phyloP scores from a whole-genome alignment of 2,329 filamentous ascomycete species.

The Dothidotthia symphoricarpi region DNA sequence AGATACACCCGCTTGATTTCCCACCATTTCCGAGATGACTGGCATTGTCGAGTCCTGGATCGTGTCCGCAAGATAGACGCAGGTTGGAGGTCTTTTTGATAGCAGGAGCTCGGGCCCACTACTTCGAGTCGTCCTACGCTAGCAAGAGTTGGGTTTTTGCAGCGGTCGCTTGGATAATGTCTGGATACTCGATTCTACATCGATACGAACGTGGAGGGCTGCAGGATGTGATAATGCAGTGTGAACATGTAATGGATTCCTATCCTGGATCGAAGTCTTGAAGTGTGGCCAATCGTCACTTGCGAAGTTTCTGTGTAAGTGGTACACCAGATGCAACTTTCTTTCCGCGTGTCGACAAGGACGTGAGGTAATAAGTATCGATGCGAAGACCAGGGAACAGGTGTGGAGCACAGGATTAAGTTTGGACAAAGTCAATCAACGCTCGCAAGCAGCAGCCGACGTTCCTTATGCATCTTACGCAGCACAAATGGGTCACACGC shows the following conservation, averaged over 20 bases:
- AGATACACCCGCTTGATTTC: slow-evolving; percentile 27
- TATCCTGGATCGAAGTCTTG: slow-evolving; percentile 20
- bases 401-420: slow-evolving; percentile 8
- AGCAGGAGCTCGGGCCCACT: slow-evolving; percentile 33
- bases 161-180: slow-evolving; percentile 24
- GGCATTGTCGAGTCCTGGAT: slow-evolving; percentile 31
- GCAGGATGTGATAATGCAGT: slow-evolving; percentile 33
- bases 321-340: slow-evolving; percentile 25
- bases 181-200: slow-evolving; percentile 33
- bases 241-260: slow-evolving; percentile 28
- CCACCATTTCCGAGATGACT: slow-evolving; percentile 32
- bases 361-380: slow-evolving; percentile 6
- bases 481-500: slow-evolving; percentile 31
- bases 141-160: slow-evolving; percentile 9
- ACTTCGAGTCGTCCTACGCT: slow-evolving; percentile 18
- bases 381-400: neutral
- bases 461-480: slow-evolving; percentile 34
- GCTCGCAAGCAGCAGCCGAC: slow-evolving; percentile 30
- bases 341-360: slow-evolving; percentile 11
- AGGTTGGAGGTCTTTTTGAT: slow-evolving; percentile 31
- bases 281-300: slow-evolving; percentile 24
- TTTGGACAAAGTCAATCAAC: slow-evolving; percentile 21
- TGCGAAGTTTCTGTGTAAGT: slow-evolving; percentile 22
- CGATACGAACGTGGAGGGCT: slow-evolving; percentile 23
- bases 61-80: slow-evolving; percentile 10